A percentile compares a stretch with the other conserved stretches of the same genome.
Evolutionary conservation across 192 early-diverging fungal genomes (phyloP).

Genomic region (Rhizoclosmatium sp.): DNA sequence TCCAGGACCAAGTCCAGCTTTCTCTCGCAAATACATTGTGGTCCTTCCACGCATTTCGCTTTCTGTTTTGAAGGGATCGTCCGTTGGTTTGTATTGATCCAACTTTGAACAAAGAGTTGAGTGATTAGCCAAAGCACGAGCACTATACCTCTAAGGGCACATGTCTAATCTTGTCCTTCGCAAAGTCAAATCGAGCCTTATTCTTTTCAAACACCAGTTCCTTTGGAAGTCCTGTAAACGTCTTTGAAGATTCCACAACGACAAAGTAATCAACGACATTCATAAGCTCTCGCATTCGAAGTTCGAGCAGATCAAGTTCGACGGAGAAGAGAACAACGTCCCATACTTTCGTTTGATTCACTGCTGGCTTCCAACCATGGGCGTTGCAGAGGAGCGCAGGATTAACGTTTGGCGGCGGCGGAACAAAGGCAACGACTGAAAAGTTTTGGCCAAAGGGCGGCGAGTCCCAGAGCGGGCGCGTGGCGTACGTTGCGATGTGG

Average conservation of each 20-base stretch:
- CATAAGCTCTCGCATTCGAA: slow-evolving; percentile 61
- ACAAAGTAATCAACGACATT: slow-evolving; percentile 68
- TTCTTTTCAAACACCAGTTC: slow-evolving; percentile 54
- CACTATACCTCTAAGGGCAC: slow-evolving; percentile 30
- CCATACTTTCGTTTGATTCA: slow-evolving; percentile 39
- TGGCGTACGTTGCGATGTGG: slow-evolving; percentile 32
- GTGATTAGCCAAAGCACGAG: slow-evolving; percentile 3
- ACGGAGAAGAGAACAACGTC: slow-evolving; percentile 71
- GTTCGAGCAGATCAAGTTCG: slow-evolving; percentile 70
- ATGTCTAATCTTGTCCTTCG: slow-evolving; percentile 62
- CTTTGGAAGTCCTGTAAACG: slow-evolving; percentile 64
- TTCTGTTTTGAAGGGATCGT: slow-evolving; percentile 61
- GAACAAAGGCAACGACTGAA: slow-evolving; percentile 2
- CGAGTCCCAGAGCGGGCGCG: slow-evolving; percentile 36
- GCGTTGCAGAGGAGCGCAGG: slow-evolving; percentile 44
- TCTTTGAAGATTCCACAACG: slow-evolving; percentile 61
- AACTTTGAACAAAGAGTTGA: background rate
- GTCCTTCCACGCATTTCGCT: slow-evolving; percentile 50
- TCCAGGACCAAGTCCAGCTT: slow-evolving; percentile 33
- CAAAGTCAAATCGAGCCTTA: slow-evolving; percentile 61
- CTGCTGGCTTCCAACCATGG: slow-evolving; percentile 58
- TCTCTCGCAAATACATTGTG: slow-evolving; percentile 48
- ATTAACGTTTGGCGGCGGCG: background rate
- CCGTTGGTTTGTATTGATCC: slow-evolving; percentile 7
- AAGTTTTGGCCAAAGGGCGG: background rate